Percentiles rank a stretch among this genome's conserved stretches.
These are phyloP conservation scores for Tardiomyces blankii DNA, from an alignment of 1,139 yeast genomes.

Conservation along the genomic window DNA sequence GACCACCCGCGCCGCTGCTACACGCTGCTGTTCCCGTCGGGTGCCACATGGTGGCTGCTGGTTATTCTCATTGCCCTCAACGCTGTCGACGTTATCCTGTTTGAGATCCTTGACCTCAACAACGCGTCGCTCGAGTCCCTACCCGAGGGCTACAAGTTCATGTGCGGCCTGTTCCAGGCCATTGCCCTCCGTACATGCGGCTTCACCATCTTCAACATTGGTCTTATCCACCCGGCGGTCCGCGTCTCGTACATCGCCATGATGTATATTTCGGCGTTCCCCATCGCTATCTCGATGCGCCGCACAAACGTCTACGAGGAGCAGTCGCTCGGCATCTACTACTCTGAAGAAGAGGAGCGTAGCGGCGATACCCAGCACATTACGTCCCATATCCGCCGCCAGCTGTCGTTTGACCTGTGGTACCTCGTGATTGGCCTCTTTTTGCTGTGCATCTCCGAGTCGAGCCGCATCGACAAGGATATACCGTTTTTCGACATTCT, in stretches of 20 bases:
- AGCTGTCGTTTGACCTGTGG: conserved; percentile 92
- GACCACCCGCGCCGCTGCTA: conserved; percentile 98
- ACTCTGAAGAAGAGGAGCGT: conserved; percentile 17
- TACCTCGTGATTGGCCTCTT: conserved; percentile 79
- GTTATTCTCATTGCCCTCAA: conserved; percentile 62
- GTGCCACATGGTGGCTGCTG: conserved; percentile 93
- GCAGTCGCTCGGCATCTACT: conserved; percentile 80
- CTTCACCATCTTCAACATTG: conserved; percentile 57
- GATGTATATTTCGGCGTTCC: conserved; percentile 97
- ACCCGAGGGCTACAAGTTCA: conserved; percentile 55
- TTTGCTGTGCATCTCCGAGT: conserved; percentile 78
- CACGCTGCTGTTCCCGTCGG: conserved; percentile 79
- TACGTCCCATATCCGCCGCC: conserved; percentile 86
- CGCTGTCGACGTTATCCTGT: conserved; percentile 65
- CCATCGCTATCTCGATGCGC: conserved; percentile 90
- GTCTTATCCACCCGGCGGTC: conserved; percentile 73
- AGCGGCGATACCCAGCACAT: conserved; percentile 28
- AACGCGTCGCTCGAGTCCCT: conserved; percentile 33
- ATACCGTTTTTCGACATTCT: conserved; percentile 48
- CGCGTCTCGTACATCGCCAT: conserved; percentile 89
- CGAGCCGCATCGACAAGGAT: conserved; percentile 47
- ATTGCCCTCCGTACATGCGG: conserved; percentile 94
- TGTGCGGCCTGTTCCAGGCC: conserved; percentile 85
- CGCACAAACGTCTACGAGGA: conserved; percentile 97
- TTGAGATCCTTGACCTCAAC: conserved; percentile 54